These are phyloP conservation scores for Casuarina cunninghamiana DNA, from an alignment of 306 rosid species.

Conservation along the genomic window DNA sequence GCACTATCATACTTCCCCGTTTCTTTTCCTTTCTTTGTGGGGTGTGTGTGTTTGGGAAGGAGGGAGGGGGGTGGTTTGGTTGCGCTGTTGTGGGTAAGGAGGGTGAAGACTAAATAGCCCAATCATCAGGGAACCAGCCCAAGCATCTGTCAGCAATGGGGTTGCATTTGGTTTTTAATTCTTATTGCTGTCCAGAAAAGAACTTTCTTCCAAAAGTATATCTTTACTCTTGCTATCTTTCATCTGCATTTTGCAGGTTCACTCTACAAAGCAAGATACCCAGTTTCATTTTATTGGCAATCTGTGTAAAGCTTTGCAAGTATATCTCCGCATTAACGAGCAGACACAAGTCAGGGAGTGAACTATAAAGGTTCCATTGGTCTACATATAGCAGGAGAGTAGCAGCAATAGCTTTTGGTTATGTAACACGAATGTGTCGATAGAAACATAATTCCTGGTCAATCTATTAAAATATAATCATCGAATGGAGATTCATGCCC, in stretches of 20 bases:
- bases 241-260: background rate
- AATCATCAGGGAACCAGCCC: background rate
- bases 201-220: background rate
- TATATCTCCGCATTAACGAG: background rate
- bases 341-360: background rate
- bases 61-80: background rate
- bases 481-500: conserved; percentile 7
- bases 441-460: background rate
- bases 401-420: background rate
- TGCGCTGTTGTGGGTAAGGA: no score
- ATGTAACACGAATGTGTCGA: background rate
- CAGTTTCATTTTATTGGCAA: background rate
- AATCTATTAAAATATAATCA: background rate
- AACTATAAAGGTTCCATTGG: background rate
- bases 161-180: background rate
- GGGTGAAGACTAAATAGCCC: no score
- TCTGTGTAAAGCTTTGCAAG: background rate
- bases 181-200: background rate
- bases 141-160: background rate
- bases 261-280: background rate
- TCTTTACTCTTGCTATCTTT: background rate
- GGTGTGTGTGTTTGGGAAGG: background rate
- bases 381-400: background rate
- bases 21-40: background rate
- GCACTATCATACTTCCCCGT: background rate